Percentiles rank a stretch among this genome's conserved stretches.
These are phyloP conservation scores for Eucalyptus caleyi DNA, from an alignment of 345 rosid species.

Conservation along the genomic window DNA sequence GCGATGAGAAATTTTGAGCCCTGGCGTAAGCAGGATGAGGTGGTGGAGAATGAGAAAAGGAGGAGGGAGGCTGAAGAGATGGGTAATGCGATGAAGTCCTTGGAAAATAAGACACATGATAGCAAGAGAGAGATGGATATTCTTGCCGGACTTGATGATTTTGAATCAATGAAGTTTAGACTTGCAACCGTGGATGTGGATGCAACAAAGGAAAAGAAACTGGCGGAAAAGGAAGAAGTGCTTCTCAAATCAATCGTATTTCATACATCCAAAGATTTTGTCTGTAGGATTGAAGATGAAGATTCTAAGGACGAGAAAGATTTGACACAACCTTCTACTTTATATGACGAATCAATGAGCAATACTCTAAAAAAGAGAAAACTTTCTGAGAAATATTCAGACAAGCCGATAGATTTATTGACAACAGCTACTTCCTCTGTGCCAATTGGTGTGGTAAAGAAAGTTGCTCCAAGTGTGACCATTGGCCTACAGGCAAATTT, in stretches of 20 bases:
- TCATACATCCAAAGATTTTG: neutral
- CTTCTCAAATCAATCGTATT: neutral
- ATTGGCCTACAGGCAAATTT: constrained; percentile 30
- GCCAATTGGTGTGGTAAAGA: constrained; percentile 33
- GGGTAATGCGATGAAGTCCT: constrained; percentile 76
- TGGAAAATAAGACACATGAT: constrained; percentile 76
- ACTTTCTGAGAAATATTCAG: neutral
- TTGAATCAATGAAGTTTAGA: constrained; percentile 80
- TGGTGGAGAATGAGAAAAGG: constrained; percentile 33
- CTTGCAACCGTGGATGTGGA: constrained; percentile 83
- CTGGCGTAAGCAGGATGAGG: constrained; percentile 90
- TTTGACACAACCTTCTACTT: neutral
- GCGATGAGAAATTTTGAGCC: constrained; percentile 73
- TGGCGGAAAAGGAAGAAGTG: constrained; percentile 6
- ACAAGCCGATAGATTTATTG: neutral
- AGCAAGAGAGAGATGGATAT: constrained; percentile 91
- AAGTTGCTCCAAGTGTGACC: constrained; percentile 7
- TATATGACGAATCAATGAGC: neutral
- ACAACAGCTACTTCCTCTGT: neutral
- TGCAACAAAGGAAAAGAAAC: constrained; percentile 28
- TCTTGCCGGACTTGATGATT: constrained; percentile 78
- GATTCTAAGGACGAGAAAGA: neutral
- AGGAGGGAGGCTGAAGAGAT: constrained; percentile 70
- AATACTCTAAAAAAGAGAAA: neutral
- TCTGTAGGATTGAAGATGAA: neutral